These are phyloP conservation scores for Penicillium maclennaniae DNA, from an alignment of 495 filamentous ascomycete species.

Conservation along the genomic window DNA sequence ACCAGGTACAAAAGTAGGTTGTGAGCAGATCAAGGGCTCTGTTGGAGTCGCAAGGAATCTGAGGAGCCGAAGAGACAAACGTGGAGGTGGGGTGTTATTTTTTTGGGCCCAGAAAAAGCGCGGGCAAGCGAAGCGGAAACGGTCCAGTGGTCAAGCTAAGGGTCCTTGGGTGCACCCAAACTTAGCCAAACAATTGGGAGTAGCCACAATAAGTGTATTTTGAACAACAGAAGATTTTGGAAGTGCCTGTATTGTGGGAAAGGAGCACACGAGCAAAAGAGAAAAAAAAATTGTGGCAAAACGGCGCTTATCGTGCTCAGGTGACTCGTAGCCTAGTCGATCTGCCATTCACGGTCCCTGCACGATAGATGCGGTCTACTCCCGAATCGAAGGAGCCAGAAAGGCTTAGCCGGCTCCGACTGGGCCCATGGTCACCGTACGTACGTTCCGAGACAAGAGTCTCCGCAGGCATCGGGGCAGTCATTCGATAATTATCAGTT, in stretches of 20 bases:
- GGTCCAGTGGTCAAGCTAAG: slow-evolving; percentile 16
- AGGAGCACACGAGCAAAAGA: not conserved
- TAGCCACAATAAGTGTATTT: not conserved
- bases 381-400: not conserved
- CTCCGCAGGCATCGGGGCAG: not conserved
- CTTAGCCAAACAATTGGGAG: not conserved
- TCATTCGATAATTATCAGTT: not conserved
- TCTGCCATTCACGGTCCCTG: slow-evolving; percentile 18
- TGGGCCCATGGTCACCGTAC: slow-evolving; percentile 1
- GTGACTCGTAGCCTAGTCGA: slow-evolving; percentile 22
- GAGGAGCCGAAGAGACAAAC: slow-evolving; percentile 2
- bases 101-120: slow-evolving; percentile 13
- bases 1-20: slow-evolving; percentile 8
- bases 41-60: not conserved
- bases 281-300: slow-evolving; percentile 27
- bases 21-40: not conserved
- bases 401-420: not conserved
- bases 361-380: slow-evolving; percentile 8
- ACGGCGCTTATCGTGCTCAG: slow-evolving; percentile 25
- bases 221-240: not conserved
- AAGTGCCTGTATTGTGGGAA: not conserved
- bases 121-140: slow-evolving; percentile 23
- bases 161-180: slow-evolving; percentile 9
- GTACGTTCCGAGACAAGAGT: slow-evolving; percentile 11
- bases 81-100: slow-evolving; percentile 15